These are phyloP conservation scores for Rubus parviflorus DNA, from an alignment of 306 rosid genomes.

Conservation along the genomic window DNA sequence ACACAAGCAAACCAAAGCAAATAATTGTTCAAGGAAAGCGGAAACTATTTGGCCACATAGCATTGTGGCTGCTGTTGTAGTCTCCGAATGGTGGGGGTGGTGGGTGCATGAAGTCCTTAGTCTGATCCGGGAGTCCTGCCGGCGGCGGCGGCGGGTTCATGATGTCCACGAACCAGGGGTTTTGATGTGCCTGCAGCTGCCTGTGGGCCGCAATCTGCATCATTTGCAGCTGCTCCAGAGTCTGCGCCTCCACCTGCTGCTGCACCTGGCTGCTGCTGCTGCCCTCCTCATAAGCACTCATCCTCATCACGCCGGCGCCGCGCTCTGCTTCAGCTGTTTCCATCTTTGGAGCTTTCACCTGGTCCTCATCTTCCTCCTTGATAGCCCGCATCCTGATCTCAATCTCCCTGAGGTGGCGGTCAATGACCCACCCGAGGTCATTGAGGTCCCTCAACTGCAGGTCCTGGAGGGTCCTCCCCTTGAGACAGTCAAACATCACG, in stretches of 20 bases:
- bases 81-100: not conserved
- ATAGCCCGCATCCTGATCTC: too few relatives aligned
- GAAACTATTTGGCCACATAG: not conserved
- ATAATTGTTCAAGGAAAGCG: not conserved
- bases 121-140: not conserved
- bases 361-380: too few relatives aligned
- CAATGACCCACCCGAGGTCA: not conserved
- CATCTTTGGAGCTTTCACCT: too few relatives aligned
- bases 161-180: not conserved
- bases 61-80: not conserved
- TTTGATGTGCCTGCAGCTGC: not conserved
- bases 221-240: not conserved
- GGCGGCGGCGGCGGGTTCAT: not conserved
- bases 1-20: not conserved
- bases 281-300: too few relatives aligned
- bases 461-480: not conserved
- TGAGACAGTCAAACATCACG: not conserved
- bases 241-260: not conserved
- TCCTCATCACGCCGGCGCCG: too few relatives aligned
- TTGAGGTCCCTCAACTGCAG: not conserved
- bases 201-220: not conserved
- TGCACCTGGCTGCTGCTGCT: too few relatives aligned
- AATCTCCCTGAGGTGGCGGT: not conserved
- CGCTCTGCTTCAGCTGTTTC: too few relatives aligned
- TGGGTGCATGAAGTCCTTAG: not conserved